phyloP scores from a whole-genome alignment of 2,329 filamentous ascomycete species.

The Dendryphion nanum region DNA sequence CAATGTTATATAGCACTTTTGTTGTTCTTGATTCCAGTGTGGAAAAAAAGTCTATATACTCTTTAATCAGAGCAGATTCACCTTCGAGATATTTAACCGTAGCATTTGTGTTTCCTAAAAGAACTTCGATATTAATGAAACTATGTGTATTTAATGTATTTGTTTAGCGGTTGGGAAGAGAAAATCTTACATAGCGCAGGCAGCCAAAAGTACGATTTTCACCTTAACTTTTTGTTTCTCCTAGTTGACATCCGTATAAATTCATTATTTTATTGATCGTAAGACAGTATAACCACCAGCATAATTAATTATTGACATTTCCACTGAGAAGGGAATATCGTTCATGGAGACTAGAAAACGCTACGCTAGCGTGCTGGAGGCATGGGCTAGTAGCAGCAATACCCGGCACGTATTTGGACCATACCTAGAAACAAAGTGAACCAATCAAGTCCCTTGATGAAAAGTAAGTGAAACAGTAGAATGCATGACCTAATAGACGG shows the following conservation, averaged over 20 bases:
- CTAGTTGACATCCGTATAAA: too few species aligned
- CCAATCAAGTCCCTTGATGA: slow-evolving; percentile 5
- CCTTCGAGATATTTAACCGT: slow-evolving; percentile 4
- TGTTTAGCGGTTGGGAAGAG: too few species aligned
- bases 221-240: too few species aligned
- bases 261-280: too few species aligned
- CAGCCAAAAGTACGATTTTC: too few species aligned
- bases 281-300: not conserved
- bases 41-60: not conserved
- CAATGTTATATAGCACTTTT: not conserved
- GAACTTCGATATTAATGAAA: slow-evolving; percentile 8
- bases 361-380: not conserved
- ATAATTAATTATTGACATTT: not conserved
- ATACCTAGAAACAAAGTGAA: slow-evolving; percentile 1
- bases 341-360: not conserved
- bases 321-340: not conserved
- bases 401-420: not conserved
- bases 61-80: not conserved
- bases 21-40: not conserved
- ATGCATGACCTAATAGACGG: too few species aligned
- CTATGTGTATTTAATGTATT: too few species aligned
- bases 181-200: too few species aligned
- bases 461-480: slow-evolving; percentile 7
- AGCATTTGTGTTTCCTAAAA: slow-evolving; percentile 4
- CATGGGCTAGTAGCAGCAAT: not conserved